Percentiles rank a stretch among this genome's conserved stretches.
These are phyloP conservation scores for Coemansia sp. DNA, from an alignment of 192 early-diverging fungal species.

Conservation along the genomic window DNA sequence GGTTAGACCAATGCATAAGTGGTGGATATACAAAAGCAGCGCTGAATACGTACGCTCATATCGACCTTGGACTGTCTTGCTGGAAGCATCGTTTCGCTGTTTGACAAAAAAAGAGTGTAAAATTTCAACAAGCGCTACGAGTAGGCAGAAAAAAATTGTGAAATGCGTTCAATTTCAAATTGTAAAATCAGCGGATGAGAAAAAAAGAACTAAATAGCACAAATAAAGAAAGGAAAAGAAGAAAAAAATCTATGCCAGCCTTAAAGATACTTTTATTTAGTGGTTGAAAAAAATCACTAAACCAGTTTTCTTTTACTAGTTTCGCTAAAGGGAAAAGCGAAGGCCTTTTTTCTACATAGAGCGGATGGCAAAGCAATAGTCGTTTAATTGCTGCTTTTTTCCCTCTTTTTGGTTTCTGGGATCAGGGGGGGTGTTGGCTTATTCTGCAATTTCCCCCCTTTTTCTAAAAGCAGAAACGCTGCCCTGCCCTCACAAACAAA, in stretches of 20 bases:
- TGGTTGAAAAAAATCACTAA: neutral
- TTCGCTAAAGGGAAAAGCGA: neutral
- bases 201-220: neutral
- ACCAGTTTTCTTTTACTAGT: constrained; percentile 1
- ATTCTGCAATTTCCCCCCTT: too few relatives aligned
- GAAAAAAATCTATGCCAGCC: constrained; percentile 2
- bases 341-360: neutral
- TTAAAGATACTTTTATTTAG: neutral
- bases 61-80: constrained; percentile 22
- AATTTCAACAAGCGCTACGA: neutral
- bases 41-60: constrained; percentile 17
- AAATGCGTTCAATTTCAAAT: neutral
- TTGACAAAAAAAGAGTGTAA: neutral
- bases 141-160: neutral
- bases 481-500: too few relatives aligned
- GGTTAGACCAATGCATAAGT: too few relatives aligned
- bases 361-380: neutral
- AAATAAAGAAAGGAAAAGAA: neutral
- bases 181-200: neutral
- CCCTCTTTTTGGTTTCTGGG: neutral
- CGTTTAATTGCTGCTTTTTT: neutral
- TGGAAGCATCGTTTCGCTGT: constrained; percentile 20
- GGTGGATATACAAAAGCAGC: too few relatives aligned
- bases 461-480: too few relatives aligned
- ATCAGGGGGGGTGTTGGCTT: too few relatives aligned